Evolutionary conservation across 148 eudicot species (phyloP), one percentile per base, ranked within the genome.

Genomic region (Pharnaceum exiguum): DNA sequence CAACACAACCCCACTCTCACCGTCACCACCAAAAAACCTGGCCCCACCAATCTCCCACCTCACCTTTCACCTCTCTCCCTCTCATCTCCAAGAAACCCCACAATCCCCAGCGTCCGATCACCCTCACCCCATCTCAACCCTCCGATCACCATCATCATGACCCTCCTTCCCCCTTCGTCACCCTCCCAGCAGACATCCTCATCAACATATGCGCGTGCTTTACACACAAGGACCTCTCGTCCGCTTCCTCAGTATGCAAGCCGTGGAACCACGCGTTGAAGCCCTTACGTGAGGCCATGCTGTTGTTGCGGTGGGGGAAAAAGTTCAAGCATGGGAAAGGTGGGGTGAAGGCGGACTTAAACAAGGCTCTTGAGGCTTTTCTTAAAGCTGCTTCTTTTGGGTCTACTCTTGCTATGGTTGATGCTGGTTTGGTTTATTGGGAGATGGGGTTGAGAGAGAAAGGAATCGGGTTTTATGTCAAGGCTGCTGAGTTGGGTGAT

Each of bases 331-430:
- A 93, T 28, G 98, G 97, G 7, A 68, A 77, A 11, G 90, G 89
- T 18, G 96, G 98, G 0, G 86, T 83, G 16, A 45, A 38, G 47
- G 45, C 58, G 3, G 66, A 88, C 36, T 12, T 43, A 21, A 56
- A 72, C 4, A 85, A 79, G 69, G 98, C 98, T n/a, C 60, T 88
- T 18, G 95, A 93, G 5, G 79, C 77, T 2, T 93, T 93, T 55
- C 38, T 85, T 18, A 77, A 88, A 61, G 98, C 86, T 15, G 96
- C 86, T 12, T 82, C 88, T 3, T 84, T 81, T 3, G 98, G 98
- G 35, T 88, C 83, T 22, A 83, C 90, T 2, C 72, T 85, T 0
- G 94, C 96, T 9, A 88, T 93, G 98, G 96, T 93, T 42, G 98
- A 93, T 46, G 96, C 95, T 0, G 98, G 98, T 0, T 57, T 93